Evolutionary conservation across 2,329 filamentous ascomycete genomes (phyloP).

Genomic region (Sordariomycetes sp.): DNA sequence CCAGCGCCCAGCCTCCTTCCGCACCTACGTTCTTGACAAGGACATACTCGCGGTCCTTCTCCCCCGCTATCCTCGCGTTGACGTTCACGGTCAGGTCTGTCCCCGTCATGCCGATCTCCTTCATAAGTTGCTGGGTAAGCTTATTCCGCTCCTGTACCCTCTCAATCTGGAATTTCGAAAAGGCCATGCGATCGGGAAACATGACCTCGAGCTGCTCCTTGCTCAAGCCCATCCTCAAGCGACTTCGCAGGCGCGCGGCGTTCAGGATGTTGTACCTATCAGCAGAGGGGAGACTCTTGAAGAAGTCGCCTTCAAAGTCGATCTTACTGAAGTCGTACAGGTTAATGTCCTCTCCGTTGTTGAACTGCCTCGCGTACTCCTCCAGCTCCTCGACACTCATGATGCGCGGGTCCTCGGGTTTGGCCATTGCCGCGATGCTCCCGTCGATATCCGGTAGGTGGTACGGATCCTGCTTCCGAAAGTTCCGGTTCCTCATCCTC

Average conservation of each 20-base stretch:
- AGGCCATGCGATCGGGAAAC: constrained; percentile 97
- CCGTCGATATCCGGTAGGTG: constrained; percentile 81
- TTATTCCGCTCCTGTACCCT: constrained; percentile 87
- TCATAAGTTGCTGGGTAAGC: constrained; percentile 89
- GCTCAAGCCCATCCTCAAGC: constrained; percentile 88
- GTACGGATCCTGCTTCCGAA: constrained; percentile 88
- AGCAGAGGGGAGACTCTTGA: constrained; percentile 76
- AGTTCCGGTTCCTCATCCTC: constrained; percentile 61
- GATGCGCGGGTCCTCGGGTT: constrained; percentile 83
- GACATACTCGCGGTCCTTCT: constrained; percentile 88
- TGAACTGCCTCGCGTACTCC: constrained; percentile 85
- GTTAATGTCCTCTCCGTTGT: constrained; percentile 82
- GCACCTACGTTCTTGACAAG: constrained; percentile 91
- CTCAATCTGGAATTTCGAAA: constrained; percentile 93
- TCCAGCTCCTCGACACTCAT: constrained; percentile 95
- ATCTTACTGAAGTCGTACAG: constrained; percentile 98
- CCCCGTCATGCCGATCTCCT: constrained; percentile 79
- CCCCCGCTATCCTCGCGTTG: constrained; percentile 63
- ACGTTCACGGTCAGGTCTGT: constrained; percentile 57
- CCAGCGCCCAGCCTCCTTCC: constrained; percentile 91
- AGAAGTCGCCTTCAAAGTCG: constrained; percentile 93
- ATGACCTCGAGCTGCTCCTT: constrained; percentile 94
- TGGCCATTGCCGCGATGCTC: constrained; percentile 75
- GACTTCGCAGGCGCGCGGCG: constrained; percentile 76
- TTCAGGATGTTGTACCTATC: constrained; percentile 98